Percentiles rank a stretch among this genome's conserved stretches.
phyloP scores from a whole-genome alignment of 176 grass and related monocot genomes.

The Oryza coarctata region DNA sequence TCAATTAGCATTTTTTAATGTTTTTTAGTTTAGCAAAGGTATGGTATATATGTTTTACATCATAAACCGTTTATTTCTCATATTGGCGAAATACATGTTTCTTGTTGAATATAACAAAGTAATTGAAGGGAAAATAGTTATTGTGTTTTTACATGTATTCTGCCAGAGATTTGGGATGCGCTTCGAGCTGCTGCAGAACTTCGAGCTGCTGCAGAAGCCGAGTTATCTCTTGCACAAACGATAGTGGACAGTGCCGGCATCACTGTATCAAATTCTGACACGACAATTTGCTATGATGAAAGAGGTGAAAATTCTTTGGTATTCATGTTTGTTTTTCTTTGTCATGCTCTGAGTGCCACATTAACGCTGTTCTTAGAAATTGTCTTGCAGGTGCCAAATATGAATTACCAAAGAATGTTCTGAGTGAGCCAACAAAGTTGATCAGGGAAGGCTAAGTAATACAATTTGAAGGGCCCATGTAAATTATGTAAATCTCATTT shows the following conservation, averaged over 20 bases:
- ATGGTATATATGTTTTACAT: conserved; percentile 4
- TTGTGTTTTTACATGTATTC: conserved; percentile 4
- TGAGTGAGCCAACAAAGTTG: conserved; percentile 88
- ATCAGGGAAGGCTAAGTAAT: conserved; percentile 47
- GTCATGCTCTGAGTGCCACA: conserved; percentile 4
- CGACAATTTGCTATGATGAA: conserved; percentile 87
- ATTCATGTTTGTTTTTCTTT: background rate
- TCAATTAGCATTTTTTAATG: background rate
- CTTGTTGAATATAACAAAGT: background rate
- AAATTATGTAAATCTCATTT: conserved; percentile 81
- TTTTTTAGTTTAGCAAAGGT: background rate
- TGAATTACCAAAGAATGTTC: conserved; percentile 85
- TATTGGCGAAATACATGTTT: conserved; percentile 4
- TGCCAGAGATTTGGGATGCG: conserved; percentile 93
- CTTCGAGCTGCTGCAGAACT: conserved; percentile 86
- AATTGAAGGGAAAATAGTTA: background rate
- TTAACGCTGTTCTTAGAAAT: conserved; percentile 7
- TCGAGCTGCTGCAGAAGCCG: conserved; percentile 78
- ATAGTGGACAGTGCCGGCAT: conserved; percentile 95
- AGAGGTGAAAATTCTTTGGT: conserved; percentile 49
- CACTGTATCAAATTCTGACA: conserved; percentile 81
- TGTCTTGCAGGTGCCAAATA: conserved; percentile 81
- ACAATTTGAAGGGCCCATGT: conserved; percentile 45
- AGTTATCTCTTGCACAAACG: conserved; percentile 68
- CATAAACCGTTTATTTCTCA: background rate